Evolutionary conservation across 805 yeast species (phyloP).

Genomic region (Yarrowia hollandica): DNA sequence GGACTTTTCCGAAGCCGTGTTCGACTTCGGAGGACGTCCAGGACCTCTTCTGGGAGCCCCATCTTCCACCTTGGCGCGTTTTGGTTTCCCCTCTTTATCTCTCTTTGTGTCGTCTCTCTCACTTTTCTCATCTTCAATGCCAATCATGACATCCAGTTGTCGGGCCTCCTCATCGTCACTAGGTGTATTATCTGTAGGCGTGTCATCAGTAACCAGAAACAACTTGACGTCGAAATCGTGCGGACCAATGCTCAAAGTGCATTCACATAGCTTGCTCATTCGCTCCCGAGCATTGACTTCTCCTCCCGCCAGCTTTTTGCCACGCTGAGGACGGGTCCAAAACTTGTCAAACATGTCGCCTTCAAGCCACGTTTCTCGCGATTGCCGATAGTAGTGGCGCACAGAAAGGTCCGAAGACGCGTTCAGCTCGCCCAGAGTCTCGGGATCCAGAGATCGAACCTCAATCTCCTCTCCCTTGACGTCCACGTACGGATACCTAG

Average conservation of each 20-base stretch:
- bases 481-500: slow-evolving; percentile 23
- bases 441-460: slow-evolving; percentile 12
- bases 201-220: slow-evolving; percentile 81
- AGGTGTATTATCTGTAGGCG: slow-evolving; percentile 5
- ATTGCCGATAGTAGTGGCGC: slow-evolving; percentile 43
- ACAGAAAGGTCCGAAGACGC: slow-evolving; percentile 25
- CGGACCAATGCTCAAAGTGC: slow-evolving; percentile 73
- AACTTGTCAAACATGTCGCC: slow-evolving; percentile 70
- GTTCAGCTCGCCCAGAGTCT: slow-evolving; percentile 8
- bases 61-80: not conserved
- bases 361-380: slow-evolving; percentile 67
- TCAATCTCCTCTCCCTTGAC: slow-evolving; percentile 20
- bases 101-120: not conserved
- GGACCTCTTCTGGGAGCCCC: not conserved
- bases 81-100: not conserved
- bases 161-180: slow-evolving; percentile 24
- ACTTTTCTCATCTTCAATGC: slow-evolving; percentile 10
- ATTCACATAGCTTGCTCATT: slow-evolving; percentile 85
- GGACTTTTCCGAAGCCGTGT: too few species aligned
- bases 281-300: slow-evolving; percentile 70
- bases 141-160: slow-evolving; percentile 8
- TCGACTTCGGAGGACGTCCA: slow-evolving; percentile 4
- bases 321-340: slow-evolving; percentile 72
- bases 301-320: slow-evolving; percentile 50
- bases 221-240: slow-evolving; percentile 75